phyloP scores from a whole-genome alignment of 305 asterid genomes.

The Solanum chacoense region DNA sequence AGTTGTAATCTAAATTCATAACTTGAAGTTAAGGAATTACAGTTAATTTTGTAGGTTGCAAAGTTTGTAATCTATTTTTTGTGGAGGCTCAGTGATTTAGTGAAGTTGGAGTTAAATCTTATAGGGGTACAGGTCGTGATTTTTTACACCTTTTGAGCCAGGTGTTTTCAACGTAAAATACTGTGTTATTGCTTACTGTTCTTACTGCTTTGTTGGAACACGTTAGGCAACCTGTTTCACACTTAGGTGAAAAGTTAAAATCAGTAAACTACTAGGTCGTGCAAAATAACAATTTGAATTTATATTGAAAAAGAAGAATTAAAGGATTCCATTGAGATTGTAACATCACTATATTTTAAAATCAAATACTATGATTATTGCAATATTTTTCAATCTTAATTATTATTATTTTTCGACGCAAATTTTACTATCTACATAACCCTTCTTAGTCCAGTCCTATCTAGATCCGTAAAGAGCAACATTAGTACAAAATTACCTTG shows the following conservation, averaged over 20 bases:
- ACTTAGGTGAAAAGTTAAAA: background rate
- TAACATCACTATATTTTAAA: background rate
- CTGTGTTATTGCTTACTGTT: no score
- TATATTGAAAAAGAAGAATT: background rate
- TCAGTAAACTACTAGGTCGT: no score
- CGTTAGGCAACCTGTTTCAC: background rate
- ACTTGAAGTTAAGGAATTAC: background rate
- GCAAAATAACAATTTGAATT: background rate
- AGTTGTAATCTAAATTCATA: background rate
- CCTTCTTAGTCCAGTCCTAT: background rate
- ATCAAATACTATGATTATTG: background rate
- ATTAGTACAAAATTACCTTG: background rate
- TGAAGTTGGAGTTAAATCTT: background rate
- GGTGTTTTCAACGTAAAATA: background rate
- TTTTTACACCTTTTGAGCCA: background rate
- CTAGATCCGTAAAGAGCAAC: background rate
- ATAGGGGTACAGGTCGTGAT: background rate
- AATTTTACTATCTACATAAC: background rate
- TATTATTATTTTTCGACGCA: background rate
- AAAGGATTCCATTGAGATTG: background rate
- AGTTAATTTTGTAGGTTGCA: background rate
- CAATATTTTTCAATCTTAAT: background rate
- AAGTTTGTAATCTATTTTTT: background rate
- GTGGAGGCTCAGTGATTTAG: background rate
- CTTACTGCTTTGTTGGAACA: background rate